Evolutionary conservation across 1,284 basidiomycete genomes (phyloP).

Genomic region (Phylloboletellus chloephorus): DNA sequence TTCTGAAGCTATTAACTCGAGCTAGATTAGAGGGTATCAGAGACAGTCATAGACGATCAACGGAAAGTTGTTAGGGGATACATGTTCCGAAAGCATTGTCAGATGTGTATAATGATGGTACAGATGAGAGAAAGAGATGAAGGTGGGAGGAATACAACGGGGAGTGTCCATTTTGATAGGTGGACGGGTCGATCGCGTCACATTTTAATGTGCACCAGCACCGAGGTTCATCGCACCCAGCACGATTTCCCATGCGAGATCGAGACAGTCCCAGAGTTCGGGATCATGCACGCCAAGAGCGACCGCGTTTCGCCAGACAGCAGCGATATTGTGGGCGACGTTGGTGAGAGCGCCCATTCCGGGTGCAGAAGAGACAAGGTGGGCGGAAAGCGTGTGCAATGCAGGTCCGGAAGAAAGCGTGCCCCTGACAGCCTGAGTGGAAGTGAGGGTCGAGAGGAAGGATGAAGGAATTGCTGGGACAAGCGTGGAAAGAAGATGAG

Average conservation of each 20-base stretch:
- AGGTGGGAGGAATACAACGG: constrained; percentile 18
- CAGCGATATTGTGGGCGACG: constrained; percentile 62
- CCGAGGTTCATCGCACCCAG: constrained; percentile 61
- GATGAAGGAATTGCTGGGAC: constrained; percentile 49
- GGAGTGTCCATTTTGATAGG: constrained; percentile 18
- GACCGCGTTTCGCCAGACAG: constrained; percentile 68
- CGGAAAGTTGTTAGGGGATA: constrained; percentile 22
- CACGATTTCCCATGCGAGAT: constrained; percentile 67
- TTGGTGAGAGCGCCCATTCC: constrained; percentile 44
- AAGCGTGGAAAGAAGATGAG: constrained; percentile 48
- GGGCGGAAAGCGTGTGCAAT: constrained; percentile 48
- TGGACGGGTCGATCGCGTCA: constrained; percentile 17
- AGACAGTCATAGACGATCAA: constrained; percentile 19
- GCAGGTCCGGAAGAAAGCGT: constrained; percentile 41
- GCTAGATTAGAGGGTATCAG: constrained; percentile 30
- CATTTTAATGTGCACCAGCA: constrained; percentile 31
- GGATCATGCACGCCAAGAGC: constrained; percentile 62
- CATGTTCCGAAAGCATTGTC: constrained; percentile 24
- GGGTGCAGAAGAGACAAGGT: constrained; percentile 40
- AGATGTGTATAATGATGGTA: constrained; percentile 17
- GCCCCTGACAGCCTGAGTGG: constrained; percentile 41
- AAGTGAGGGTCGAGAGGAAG: constrained; percentile 46
- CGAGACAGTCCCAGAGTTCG: constrained; percentile 63
- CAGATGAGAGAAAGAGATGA: constrained; percentile 24
- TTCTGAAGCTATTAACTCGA: constrained; percentile 25